Evolutionary conservation across 1,284 basidiomycete genomes (phyloP).

Genomic region (Moniliophthora roreri): DNA sequence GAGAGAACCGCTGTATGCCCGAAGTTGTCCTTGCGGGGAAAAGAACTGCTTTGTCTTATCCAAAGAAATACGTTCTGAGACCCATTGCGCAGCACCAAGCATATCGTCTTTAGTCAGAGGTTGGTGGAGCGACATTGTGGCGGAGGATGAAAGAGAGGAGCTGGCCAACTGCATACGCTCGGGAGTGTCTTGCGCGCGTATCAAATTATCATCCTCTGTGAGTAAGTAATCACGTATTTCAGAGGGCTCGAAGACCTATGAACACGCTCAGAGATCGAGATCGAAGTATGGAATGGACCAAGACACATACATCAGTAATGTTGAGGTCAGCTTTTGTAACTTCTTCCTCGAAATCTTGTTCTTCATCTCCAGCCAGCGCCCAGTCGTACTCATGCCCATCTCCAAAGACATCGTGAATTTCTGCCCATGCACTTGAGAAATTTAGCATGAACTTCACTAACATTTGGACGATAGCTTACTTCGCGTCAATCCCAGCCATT

Average conservation of each 20-base stretch:
- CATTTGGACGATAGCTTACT: conserved; percentile 48
- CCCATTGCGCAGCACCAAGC: conserved; percentile 86
- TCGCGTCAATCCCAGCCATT: conserved; percentile 83
- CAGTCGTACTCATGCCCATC: conserved; percentile 97
- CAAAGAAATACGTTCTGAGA: conserved; percentile 82
- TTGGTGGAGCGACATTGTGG: conserved; percentile 68
- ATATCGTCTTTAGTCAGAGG: conserved; percentile 71
- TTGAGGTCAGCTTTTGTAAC: conserved; percentile 72
- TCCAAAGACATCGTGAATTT: conserved; percentile 96
- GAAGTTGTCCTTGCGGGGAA: conserved; percentile 54
- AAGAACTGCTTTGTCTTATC: conserved; percentile 79
- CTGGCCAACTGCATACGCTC: conserved; percentile 95
- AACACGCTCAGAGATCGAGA: conserved; percentile 14
- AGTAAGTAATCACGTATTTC: conserved; percentile 92
- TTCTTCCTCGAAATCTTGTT: conserved; percentile 59
- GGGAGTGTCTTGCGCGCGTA: conserved; percentile 88
- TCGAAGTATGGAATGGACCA: conserved; percentile 5
- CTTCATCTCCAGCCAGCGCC: conserved; percentile 84
- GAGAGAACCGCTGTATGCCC: conserved; percentile 67
- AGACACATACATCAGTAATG: conserved; percentile 80
- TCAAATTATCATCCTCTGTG: conserved; percentile 93
- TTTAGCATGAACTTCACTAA: conserved; percentile 18
- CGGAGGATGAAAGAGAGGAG: conserved; percentile 75
- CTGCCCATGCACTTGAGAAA: conserved; percentile 84
- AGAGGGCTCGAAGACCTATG: conserved; percentile 95